Base-by-base conservation (phyloP, 2,329 filamentous ascomycete genomes). In the Cladosporium sp. region DNA sequence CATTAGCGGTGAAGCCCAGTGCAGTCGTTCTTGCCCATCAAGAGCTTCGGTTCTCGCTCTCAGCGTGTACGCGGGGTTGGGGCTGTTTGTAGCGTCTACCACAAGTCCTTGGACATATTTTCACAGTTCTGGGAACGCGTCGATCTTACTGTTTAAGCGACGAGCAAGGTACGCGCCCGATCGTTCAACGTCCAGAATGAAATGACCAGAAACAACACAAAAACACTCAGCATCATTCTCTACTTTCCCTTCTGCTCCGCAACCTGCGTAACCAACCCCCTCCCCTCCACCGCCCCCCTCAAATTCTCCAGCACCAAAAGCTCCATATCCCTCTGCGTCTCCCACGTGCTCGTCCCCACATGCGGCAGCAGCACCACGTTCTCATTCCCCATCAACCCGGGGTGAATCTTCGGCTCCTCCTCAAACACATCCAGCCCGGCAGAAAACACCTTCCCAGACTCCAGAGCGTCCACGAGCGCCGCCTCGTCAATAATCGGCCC, bases 341-440 rank as follows among this genome's bases (percentile, higher is more conserved):
- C 86, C 72, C 81, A 84, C 12, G 86, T 88, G 67, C 78, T 82
- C 1, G 86, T 88, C 24, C 86, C 86, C 69, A 88, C 83, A 71
- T 88, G 86, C 47, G 86, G 86, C 68, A 88, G 73, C 69, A 88
- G 71, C 70, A 88, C 84, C 3, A 80, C 81, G 60, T 84, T 83
- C 71, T 81, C 79, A 59, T 83, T 77, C 41, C 80, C 79, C 60
- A 86, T 67, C 59, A 85, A 73, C 0, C 83, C 86, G 0, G 80
- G 78, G 68, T 88, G 81, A 57, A 84, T 81, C 70, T 80, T 83
- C 34, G 83, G 84, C 75, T 88, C 86, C 59, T 83, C 79, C 72
- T 88, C 85, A 64, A 83, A 88, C 11, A 88, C 85, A 68, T 88
- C 86, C 36, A 88, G 72, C 0, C 85, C 86, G 0, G 80, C 83